phyloP scores from a whole-genome alignment of 768 basidiomycete species.

The Sistotremastrum suecicum region DNA sequence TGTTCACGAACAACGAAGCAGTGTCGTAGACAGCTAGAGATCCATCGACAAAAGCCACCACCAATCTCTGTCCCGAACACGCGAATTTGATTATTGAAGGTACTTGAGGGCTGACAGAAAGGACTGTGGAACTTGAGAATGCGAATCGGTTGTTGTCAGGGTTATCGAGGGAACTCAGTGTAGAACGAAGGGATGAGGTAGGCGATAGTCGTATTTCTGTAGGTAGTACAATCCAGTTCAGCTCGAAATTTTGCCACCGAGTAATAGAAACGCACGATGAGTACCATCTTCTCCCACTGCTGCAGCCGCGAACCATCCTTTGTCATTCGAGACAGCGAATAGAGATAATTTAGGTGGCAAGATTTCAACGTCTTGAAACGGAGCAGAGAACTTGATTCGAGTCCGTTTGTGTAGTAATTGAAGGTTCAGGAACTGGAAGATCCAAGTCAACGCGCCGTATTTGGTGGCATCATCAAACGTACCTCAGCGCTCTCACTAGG shows the following conservation, averaged over 20 bases:
- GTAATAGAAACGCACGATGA: slow-evolving; percentile 21
- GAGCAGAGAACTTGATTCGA: slow-evolving; percentile 47
- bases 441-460: neutral
- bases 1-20: slow-evolving; percentile 17
- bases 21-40: slow-evolving; percentile 29
- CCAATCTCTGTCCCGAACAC: too few relatives aligned
- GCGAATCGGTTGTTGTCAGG: too few relatives aligned
- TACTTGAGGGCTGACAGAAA: too few relatives aligned
- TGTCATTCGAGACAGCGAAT: slow-evolving; percentile 44
- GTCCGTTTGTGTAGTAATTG: slow-evolving; percentile 41
- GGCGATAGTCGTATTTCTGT: too few relatives aligned
- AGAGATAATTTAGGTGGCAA: slow-evolving; percentile 33
- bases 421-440: slow-evolving; percentile 23
- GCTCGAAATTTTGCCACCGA: neutral
- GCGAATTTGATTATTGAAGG: too few relatives aligned
- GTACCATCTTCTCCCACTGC: slow-evolving; percentile 20
- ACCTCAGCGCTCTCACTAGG: too few relatives aligned
- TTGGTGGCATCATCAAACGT: too few relatives aligned
- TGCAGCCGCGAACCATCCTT: slow-evolving; percentile 60
- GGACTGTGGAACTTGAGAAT: too few relatives aligned
- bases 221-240: neutral
- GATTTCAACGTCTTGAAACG: slow-evolving; percentile 28
- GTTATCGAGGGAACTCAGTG: too few relatives aligned
- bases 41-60: too few relatives aligned
- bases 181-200: too few relatives aligned